Evolutionary conservation across 2,329 filamentous ascomycete species (phyloP).

Genomic region (Trichoderma simmonsii): DNA sequence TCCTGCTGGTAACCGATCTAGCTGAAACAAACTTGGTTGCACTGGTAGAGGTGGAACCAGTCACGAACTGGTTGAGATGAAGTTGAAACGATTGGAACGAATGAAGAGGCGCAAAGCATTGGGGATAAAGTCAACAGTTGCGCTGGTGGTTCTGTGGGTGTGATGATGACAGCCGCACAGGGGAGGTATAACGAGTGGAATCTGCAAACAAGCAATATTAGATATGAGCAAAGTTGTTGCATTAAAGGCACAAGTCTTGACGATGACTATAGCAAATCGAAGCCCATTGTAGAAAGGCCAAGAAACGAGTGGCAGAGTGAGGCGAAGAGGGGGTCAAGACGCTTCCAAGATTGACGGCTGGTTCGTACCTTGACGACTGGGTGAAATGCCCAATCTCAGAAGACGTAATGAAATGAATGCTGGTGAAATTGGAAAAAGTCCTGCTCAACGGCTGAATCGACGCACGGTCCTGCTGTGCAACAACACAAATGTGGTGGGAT

Average conservation of each 20-base stretch:
- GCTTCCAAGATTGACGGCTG: background rate
- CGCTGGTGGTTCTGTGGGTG: background rate
- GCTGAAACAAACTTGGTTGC: slow-evolving; percentile 14
- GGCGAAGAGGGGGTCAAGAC: background rate
- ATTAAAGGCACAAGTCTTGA: background rate
- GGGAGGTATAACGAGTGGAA: background rate
- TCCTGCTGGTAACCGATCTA: background rate
- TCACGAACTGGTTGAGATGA: background rate
- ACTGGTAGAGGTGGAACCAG: slow-evolving; percentile 2
- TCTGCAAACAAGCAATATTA: background rate
- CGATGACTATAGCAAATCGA: background rate
- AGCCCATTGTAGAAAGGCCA: background rate
- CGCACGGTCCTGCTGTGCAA: slow-evolving; percentile 4
- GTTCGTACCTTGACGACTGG: background rate
- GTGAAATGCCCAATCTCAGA: background rate
- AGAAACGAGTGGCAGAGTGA: background rate
- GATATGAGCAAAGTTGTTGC: background rate
- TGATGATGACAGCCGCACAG: background rate
- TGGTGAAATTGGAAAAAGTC: background rate
- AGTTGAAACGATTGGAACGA: background rate
- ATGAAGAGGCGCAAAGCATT: background rate
- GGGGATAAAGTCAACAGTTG: background rate
- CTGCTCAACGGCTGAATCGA: background rate
- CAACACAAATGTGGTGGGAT: background rate
- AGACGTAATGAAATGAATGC: background rate